These are phyloP conservation scores for Corynespora cassiicola DNA, from an alignment of 2,329 filamentous ascomycete genomes.

Conservation along the genomic window DNA sequence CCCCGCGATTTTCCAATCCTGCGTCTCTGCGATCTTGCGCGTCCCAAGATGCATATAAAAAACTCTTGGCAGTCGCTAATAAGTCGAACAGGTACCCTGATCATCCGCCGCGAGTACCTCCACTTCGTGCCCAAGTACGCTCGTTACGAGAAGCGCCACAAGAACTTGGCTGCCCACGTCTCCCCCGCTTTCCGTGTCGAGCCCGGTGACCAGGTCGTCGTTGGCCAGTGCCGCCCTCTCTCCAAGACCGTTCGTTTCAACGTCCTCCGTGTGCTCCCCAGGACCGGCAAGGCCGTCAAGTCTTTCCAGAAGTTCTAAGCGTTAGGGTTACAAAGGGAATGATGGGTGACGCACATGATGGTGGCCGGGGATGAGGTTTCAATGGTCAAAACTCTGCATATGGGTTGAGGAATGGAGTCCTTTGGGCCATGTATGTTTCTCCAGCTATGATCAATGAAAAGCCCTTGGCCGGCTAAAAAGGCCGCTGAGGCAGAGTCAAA, in stretches of 20 bases:
- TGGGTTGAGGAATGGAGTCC: slow-evolving; percentile 49
- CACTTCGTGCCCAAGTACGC: slow-evolving; percentile 99
- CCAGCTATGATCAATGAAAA: slow-evolving; percentile 50
- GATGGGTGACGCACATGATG: slow-evolving; percentile 29
- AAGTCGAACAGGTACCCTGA: slow-evolving; percentile 68
- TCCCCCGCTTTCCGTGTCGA: slow-evolving; percentile 99
- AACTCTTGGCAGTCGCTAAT: slow-evolving; percentile 18
- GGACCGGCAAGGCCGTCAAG: slow-evolving; percentile 98
- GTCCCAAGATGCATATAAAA: slow-evolving; percentile 1
- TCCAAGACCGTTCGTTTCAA: slow-evolving; percentile 99
- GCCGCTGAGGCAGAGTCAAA: slow-evolving; percentile 46
- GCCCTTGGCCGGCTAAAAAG: slow-evolving; percentile 43
- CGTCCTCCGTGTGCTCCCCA: slow-evolving; percentile 96
- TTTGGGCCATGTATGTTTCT: slow-evolving; percentile 49
- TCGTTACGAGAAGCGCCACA: slow-evolving; percentile 99
- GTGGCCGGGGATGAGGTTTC: slow-evolving; percentile 39
- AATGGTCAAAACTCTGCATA: slow-evolving; percentile 46
- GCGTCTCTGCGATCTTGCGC: slow-evolving; percentile 1
- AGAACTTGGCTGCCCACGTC: slow-evolving; percentile 99
- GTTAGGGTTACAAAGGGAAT: slow-evolving; percentile 32
- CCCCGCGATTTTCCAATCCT: not conserved
- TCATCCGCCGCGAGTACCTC: slow-evolving; percentile 99
- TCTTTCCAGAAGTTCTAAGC: slow-evolving; percentile 97
- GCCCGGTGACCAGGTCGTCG: slow-evolving; percentile 98
- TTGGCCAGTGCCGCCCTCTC: slow-evolving; percentile 98